Percentiles rank a stretch among this genome's conserved stretches.
These are phyloP conservation scores for Microsporum canis DNA, from an alignment of 2,329 filamentous ascomycete species.

Conservation along the genomic window DNA sequence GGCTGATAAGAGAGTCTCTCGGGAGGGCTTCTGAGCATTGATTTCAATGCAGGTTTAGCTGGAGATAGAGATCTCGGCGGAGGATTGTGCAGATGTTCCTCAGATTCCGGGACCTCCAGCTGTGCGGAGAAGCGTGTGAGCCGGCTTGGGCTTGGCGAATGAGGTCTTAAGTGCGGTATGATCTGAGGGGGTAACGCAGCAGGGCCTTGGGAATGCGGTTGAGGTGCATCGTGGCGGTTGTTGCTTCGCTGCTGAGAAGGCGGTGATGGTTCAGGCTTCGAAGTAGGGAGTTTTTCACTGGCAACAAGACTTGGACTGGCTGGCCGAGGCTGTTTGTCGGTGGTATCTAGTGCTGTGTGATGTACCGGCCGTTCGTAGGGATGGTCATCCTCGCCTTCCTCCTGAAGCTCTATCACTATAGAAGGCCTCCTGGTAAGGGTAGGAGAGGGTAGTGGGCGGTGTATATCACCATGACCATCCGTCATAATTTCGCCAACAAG, in stretches of 20 bases:
- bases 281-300: not conserved
- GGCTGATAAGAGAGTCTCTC: conserved; percentile 17
- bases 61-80: conserved; percentile 50
- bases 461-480: not conserved
- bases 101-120: conserved; percentile 37
- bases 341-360: not conserved
- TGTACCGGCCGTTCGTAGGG: not conserved
- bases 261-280: not conserved
- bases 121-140: conserved; percentile 47
- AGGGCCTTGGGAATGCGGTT: not conserved
- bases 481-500: not conserved
- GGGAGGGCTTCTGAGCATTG: conserved; percentile 23
- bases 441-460: not conserved
- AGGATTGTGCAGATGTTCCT: conserved; percentile 45
- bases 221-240: not conserved
- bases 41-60: conserved; percentile 51
- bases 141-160: conserved; percentile 13
- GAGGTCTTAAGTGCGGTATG: not conserved
- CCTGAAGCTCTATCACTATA: not conserved
- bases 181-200: not conserved
- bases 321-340: not conserved
- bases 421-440: not conserved
- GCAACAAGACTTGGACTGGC: not conserved
- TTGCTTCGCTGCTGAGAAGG: not conserved
- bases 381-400: not conserved